These are phyloP conservation scores for Daldinia sp. DNA, from an alignment of 2,329 filamentous ascomycete species.

Conservation along the genomic window DNA sequence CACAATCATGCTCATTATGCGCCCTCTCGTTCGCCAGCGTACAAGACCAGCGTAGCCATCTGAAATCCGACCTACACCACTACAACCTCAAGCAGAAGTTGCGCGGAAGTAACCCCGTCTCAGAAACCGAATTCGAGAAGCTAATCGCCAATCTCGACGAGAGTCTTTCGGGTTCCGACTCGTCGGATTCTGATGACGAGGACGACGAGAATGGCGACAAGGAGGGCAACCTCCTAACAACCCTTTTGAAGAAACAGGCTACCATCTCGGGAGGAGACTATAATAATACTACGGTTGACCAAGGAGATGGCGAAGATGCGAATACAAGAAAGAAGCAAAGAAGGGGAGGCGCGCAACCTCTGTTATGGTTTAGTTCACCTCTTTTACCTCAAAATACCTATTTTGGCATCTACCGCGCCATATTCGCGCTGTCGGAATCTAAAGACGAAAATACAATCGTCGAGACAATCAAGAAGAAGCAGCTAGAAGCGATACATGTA, in stretches of 20 bases:
- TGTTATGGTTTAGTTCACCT: constrained; percentile 87
- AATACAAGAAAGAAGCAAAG: constrained; percentile 57
- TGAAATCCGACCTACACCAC: constrained; percentile 87
- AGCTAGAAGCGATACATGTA: constrained; percentile 69
- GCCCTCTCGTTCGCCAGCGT: constrained; percentile 74
- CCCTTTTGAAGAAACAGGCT: constrained; percentile 84
- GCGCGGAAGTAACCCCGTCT: constrained; percentile 74
- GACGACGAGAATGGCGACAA: constrained; percentile 53
- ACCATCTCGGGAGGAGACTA: constrained; percentile 66
- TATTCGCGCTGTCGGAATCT: constrained; percentile 78
- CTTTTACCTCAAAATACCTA: constrained; percentile 79
- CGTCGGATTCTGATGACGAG: constrained; percentile 74
- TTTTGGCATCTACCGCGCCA: constrained; percentile 83
- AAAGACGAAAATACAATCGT: constrained; percentile 68
- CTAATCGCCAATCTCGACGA: constrained; percentile 88
- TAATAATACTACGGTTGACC: constrained; percentile 57
- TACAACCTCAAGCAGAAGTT: constrained; percentile 96
- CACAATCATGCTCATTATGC: constrained; percentile 85
- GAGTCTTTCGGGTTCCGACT: constrained; percentile 88
- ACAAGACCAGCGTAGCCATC: constrained; percentile 83
- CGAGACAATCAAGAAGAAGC: constrained; percentile 77
- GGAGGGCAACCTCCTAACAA: constrained; percentile 75
- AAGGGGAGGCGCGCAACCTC: constrained; percentile 71
- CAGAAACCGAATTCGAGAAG: constrained; percentile 85
- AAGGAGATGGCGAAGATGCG: constrained; percentile 54